phyloP scores from a whole-genome alignment of 2,329 filamentous ascomycete species.

The Waltergamsia citrina region DNA sequence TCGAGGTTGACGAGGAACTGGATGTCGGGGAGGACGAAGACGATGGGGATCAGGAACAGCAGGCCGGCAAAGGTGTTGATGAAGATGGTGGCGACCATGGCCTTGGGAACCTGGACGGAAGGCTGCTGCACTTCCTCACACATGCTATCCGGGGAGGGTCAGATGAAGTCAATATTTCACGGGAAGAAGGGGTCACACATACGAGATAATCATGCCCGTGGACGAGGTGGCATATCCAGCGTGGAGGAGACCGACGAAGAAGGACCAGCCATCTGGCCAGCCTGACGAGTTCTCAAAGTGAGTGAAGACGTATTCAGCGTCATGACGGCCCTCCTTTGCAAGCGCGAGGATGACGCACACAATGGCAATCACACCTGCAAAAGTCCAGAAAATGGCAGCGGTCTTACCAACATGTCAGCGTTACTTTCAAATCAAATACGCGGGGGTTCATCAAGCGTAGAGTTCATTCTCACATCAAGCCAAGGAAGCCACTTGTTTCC shows the following conservation, averaged over 20 bases:
- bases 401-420: no score
- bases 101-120: constrained; percentile 59
- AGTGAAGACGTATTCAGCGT: constrained; percentile 55
- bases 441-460: no score
- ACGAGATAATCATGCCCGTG: constrained; percentile 74
- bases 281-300: constrained; percentile 60
- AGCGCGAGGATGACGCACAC: constrained; percentile 52
- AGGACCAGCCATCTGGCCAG: constrained; percentile 64
- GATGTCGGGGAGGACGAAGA: constrained; percentile 61
- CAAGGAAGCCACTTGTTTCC: constrained; percentile 61
- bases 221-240: constrained; percentile 67
- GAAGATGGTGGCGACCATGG: constrained; percentile 58
- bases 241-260: constrained; percentile 62
- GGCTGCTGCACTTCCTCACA: constrained; percentile 63
- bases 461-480: no score
- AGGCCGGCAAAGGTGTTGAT: constrained; percentile 60
- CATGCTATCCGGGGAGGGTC: constrained; percentile 38
- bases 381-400: constrained; percentile 66
- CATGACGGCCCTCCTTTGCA: constrained; percentile 58
- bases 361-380: constrained; percentile 59
- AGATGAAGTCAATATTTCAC: constrained; percentile 5
- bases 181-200: constrained; percentile 22
- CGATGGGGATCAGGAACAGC: constrained; percentile 57
- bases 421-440: no score
- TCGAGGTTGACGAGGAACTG: constrained; percentile 39